These are phyloP conservation scores for Cyclotella atomus DNA, from an alignment of 108 stramenopile species.

Conservation along the genomic window DNA sequence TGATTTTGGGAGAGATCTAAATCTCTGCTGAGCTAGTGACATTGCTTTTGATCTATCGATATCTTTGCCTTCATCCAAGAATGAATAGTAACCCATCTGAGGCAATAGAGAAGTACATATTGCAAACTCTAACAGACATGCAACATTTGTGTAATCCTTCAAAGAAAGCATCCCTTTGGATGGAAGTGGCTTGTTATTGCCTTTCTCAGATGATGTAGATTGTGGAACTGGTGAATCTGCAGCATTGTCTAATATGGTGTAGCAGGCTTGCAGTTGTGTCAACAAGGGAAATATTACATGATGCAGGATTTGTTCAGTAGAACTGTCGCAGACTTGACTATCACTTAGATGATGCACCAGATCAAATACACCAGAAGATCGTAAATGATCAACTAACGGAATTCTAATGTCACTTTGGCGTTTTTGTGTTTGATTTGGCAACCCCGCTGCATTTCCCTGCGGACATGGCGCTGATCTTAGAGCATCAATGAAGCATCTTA, in stretches of 20 bases:
- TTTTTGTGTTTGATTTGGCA: background rate
- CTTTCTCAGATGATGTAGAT: background rate
- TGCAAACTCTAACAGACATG: constrained; percentile 73
- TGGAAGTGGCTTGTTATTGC: constrained; percentile 55
- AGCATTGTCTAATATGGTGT: constrained; percentile 39
- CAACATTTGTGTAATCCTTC: constrained; percentile 85
- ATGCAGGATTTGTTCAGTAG: constrained; percentile 27
- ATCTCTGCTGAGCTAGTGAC: constrained; percentile 23
- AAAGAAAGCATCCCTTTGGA: constrained; percentile 74
- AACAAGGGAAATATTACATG: constrained; percentile 39
- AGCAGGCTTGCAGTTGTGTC: constrained; percentile 31
- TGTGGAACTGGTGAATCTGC: too few species aligned
- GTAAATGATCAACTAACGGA: constrained; percentile 33
- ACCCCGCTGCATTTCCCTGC: background rate
- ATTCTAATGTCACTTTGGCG: background rate
- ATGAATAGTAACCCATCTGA: constrained; percentile 44
- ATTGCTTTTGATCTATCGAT: constrained; percentile 2
- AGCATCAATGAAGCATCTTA: constrained; percentile 43
- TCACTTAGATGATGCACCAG: constrained; percentile 17
- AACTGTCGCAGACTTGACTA: background rate
- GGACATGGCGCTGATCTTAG: constrained; percentile 28
- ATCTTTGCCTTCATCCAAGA: constrained; percentile 12
- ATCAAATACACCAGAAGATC: constrained; percentile 22
- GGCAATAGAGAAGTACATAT: constrained; percentile 71
- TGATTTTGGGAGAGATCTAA: constrained; percentile 63